Base-by-base conservation (phyloP, 1,284 basidiomycete species). In the Kwoniella shivajii region DNA sequence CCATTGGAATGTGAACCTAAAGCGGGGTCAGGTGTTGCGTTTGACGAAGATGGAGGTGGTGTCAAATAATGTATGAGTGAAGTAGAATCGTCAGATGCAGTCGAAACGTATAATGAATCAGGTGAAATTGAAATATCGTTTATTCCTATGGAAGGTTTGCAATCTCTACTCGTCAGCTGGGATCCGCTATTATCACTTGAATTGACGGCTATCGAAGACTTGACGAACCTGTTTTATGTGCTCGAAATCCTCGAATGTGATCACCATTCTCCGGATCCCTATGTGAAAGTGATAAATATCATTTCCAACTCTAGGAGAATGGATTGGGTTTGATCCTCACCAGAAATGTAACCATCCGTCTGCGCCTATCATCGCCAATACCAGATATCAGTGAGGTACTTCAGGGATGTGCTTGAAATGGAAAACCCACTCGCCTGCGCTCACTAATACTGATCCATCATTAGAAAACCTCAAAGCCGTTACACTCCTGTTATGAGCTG, bases 81-180 rank as follows among this genome's bases (percentile, higher is more conserved):
- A 0, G 87, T 87, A 64, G 88, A 88, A 76, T 96, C 93, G 72
- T 97, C 93, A 3, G 90, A 93, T 1, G 90, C 92, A 43, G 89
- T 90, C 0, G 92, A 90, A 36, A 97, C 75, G 71, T 86, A 88
- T 57, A 88, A 83, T 24, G 86, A 86, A 69, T 93, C 88, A 38
- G 80, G 80, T 0, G 91, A 91, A 86, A 92, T 92, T 11, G 90
- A 87, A 61, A 96, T 78, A 69, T 95, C 91, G 51, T 90, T 92
- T 57, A 96, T 85, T 1, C 93, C 93, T 75, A 52, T 9, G 13
- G 16, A 24, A 24, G 29, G 7, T 10, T 39, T 18, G 14, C 7
- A 9, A 18, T n/a, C n/a, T n/a, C n/a, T n/a, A n/a, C n/a, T n/a
- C n/a, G n/a, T n/a, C n/a, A n/a, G n/a, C n/a, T n/a, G n/a, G n/a